Evolutionary conservation across 2,329 filamentous ascomycete species (phyloP), one percentile per base, ranked within the genome.

Genomic region (Cercospora beticola): DNA sequence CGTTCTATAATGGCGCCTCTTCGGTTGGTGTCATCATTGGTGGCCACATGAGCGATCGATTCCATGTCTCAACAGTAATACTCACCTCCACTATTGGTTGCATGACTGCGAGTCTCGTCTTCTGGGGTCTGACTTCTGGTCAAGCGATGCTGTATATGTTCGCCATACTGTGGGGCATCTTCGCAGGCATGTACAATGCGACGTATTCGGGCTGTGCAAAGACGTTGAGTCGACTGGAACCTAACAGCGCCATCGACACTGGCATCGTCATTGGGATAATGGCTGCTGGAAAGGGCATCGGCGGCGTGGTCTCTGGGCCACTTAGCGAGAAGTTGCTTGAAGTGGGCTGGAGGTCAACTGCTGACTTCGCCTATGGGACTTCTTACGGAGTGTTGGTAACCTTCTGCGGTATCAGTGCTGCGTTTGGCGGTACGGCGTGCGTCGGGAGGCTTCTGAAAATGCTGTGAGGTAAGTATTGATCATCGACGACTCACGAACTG

Each of bases 281-380:
- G 64, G 81, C 81, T 9, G 82, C 82, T 8, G 84, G 84, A 0
- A 83, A 84, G 56, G 85, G 85, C 0, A 79, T 86, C 21, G 85
- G 85, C 3, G 84, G 83, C 73, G 76, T 87, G 9, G 80, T 82
- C 9, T 82, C 80, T 68, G 85, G 85, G 3, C 85, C 85, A 0
- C 74, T 87, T 52, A 86, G 84, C 59, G 84, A 86, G 73, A 80
- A 77, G 14, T 71, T 85, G 36, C 69, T 84, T 8, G 74, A 75
- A n/a, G 73, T 75, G 28, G 78, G 78, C 26, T 83, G 77, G 76
- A 70, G 71, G 23, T 78, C 78, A 28, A 75, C 79, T 57, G 79
- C 78, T 21, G 75, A 70, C 0, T 75, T 79, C 46, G 82, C 79
- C 1, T 84, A 83, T 71, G 82, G 81, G 0, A 81, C 77, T 52